phyloP scores from a whole-genome alignment of 2,329 filamentous ascomycete species.

The Paraphaeosphaeria sporulosa region DNA sequence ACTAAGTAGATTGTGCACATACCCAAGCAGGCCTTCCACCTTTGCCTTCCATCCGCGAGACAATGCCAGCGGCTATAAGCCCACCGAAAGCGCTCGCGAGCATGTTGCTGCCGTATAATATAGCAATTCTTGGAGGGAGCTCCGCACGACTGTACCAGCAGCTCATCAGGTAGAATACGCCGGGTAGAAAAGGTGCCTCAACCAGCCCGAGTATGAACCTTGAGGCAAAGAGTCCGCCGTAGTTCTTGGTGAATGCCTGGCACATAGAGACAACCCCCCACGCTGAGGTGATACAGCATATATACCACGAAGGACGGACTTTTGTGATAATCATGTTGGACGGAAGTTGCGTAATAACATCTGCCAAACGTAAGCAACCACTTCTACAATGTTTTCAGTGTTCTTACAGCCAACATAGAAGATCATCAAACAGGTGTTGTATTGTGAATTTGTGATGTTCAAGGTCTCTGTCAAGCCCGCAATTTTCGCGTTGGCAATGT shows the following conservation, averaged over 20 bases:
- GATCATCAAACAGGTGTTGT: slow-evolving; percentile 51
- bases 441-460: slow-evolving; percentile 27
- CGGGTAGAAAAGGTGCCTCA: slow-evolving; percentile 31
- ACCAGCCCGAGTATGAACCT: slow-evolving; percentile 52
- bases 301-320: too few relatives aligned
- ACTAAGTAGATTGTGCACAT: background rate
- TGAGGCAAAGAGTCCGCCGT: slow-evolving; percentile 50
- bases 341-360: slow-evolving; percentile 50
- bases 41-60: slow-evolving; percentile 18
- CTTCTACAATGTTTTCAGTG: background rate
- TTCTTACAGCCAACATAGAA: slow-evolving; percentile 58
- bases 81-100: slow-evolving; percentile 61
- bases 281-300: slow-evolving; percentile 56
- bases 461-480: slow-evolving; percentile 33
- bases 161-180: slow-evolving; percentile 31
- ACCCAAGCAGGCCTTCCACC: background rate
- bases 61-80: slow-evolving; percentile 61
- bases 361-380: background rate
- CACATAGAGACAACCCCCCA: slow-evolving; percentile 53
- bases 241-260: slow-evolving; percentile 58
- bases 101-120: slow-evolving; percentile 64
- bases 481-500: too few relatives aligned
- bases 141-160: slow-evolving; percentile 34
- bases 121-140: slow-evolving; percentile 65
- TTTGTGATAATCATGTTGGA: slow-evolving; percentile 66